phyloP scores from a whole-genome alignment of 2,329 filamentous ascomycete species.

The Trichophyton schoenleinii region DNA sequence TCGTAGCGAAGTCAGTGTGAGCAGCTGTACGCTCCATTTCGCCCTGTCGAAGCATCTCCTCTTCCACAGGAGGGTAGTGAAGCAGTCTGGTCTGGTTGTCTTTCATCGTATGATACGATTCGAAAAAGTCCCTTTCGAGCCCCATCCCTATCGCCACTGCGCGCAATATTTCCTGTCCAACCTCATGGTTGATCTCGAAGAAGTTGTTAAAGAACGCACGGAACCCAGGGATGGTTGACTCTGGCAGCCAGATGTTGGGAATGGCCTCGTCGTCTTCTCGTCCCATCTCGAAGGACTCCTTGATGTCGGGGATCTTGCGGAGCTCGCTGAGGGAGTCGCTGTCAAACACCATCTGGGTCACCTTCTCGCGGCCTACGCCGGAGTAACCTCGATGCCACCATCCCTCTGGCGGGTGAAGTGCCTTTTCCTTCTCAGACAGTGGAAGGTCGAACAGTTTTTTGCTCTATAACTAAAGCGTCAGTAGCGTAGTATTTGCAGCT shows the following conservation, averaged over 20 bases:
- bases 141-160: slow-evolving; percentile 38
- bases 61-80: slow-evolving; percentile 44
- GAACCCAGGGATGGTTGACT: slow-evolving; percentile 35
- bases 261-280: slow-evolving; percentile 18
- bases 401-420: slow-evolving; percentile 39
- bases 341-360: slow-evolving; percentile 35
- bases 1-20: slow-evolving; percentile 43
- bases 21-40: slow-evolving; percentile 38
- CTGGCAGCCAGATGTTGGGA: slow-evolving; percentile 41
- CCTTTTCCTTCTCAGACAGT: slow-evolving; percentile 36
- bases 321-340: slow-evolving; percentile 33
- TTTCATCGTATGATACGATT: slow-evolving; percentile 40
- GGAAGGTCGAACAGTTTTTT: slow-evolving; percentile 35
- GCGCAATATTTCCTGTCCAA: slow-evolving; percentile 34
- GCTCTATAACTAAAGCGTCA: not conserved
- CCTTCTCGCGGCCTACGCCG: slow-evolving; percentile 43
- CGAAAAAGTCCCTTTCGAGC: slow-evolving; percentile 35
- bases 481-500: not conserved
- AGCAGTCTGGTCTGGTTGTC: slow-evolving; percentile 50
- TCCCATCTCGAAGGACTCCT: slow-evolving; percentile 26
- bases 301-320: slow-evolving; percentile 39
- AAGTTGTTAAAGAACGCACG: slow-evolving; percentile 38
- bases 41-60: slow-evolving; percentile 32
- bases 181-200: slow-evolving; percentile 37
- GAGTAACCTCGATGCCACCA: slow-evolving; percentile 45